A percentile compares a stretch with the other conserved stretches of the same genome.
Conservation (phyloP, 2,329 filamentous ascomycete genomes). For the Podosphaera fusca region DNA sequence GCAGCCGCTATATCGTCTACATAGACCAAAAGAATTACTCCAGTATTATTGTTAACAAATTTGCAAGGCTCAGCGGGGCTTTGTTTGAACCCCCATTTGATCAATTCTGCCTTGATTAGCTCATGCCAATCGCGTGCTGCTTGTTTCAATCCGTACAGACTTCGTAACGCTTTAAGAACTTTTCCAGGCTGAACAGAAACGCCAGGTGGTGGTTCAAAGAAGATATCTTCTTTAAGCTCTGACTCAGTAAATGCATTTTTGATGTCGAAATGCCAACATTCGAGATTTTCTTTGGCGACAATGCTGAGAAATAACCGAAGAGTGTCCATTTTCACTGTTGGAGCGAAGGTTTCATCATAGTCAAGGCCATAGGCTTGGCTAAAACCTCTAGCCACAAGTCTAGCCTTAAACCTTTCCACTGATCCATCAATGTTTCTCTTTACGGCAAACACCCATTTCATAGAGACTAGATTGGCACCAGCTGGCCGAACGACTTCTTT, state of each 20-base stretch:
- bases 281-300: not conserved
- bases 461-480: not conserved
- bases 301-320: not conserved
- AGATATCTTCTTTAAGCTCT: not conserved
- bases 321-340: not conserved
- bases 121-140: not conserved
- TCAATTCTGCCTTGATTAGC: not conserved
- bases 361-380: not conserved
- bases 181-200: not conserved
- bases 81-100: not conserved
- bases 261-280: not conserved
- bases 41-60: not conserved
- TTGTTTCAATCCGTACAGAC: not conserved
- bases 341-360: not conserved
- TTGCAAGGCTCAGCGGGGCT: not conserved
- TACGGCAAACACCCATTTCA: not conserved
- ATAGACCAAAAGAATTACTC: not conserved
- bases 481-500: not conserved
- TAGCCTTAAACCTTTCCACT: not conserved
- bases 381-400: not conserved
- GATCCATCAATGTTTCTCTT: not conserved
- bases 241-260: not conserved
- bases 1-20: conserved; percentile 1
- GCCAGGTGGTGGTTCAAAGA: not conserved
- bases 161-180: not conserved